Conservation (phyloP, 2,329 filamentous ascomycete species). For the Cytospora piceae region DNA sequence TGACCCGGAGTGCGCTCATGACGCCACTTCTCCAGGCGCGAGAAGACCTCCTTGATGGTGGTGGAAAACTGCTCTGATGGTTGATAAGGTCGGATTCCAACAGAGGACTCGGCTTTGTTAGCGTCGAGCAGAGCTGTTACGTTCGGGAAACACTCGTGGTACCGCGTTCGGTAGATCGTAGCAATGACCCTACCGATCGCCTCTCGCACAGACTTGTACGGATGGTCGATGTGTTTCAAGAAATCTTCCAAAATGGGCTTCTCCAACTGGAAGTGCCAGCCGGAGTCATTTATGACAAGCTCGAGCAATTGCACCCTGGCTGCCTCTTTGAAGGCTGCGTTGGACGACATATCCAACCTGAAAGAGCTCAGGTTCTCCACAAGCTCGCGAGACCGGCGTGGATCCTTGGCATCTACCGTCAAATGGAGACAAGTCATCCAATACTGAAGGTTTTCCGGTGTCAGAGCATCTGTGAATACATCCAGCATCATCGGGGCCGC, state of each 20-base stretch:
- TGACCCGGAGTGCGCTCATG: conserved; percentile 82
- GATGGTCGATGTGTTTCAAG: conserved; percentile 88
- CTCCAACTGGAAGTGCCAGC: conserved; percentile 95
- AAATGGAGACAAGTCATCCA: conserved; percentile 95
- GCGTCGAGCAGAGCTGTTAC: conserved; percentile 74
- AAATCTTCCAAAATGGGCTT: conserved; percentile 89
- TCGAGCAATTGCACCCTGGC: conserved; percentile 93
- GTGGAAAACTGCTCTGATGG: conserved; percentile 73
- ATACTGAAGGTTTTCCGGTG: conserved; percentile 90
- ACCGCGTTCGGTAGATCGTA: conserved; percentile 85
- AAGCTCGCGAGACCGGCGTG: conserved; percentile 82
- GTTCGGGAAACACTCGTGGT: conserved; percentile 90
- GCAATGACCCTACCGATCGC: conserved; percentile 89
- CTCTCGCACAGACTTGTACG: conserved; percentile 96
- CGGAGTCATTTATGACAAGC: conserved; percentile 81
- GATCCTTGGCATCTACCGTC: conserved; percentile 85
- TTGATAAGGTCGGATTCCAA: conserved; percentile 83
- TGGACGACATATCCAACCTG: conserved; percentile 89
- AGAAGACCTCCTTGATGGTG: conserved; percentile 76
- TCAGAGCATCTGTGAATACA: conserved; percentile 89
- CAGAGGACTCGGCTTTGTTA: conserved; percentile 79
- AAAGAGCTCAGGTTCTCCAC: conserved; percentile 83
- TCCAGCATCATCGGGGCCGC: conserved; percentile 84
- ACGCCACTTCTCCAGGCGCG: conserved; percentile 83
- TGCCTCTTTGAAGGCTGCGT: conserved; percentile 98